Conservation (phyloP, 1,284 basidiomycete genomes). For the Ceraceosorus guamensis region DNA sequence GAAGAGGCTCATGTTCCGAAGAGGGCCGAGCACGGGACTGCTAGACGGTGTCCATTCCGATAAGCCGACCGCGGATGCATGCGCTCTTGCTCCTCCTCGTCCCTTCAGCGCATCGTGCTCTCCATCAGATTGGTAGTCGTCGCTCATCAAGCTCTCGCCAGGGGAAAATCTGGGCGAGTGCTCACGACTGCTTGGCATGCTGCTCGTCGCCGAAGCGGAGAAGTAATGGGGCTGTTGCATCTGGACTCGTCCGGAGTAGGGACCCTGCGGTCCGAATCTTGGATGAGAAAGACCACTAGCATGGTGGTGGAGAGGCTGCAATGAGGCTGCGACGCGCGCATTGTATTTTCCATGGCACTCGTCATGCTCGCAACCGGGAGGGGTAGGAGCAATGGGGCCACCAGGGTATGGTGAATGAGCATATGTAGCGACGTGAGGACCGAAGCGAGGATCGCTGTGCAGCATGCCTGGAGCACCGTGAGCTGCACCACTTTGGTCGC, state of each 20-base stretch:
- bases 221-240: slow-evolving; percentile 1
- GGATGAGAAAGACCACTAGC: background rate
- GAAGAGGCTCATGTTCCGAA: slow-evolving; percentile 44
- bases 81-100: slow-evolving; percentile 18
- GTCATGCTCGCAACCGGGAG: slow-evolving; percentile 36
- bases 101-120: slow-evolving; percentile 17
- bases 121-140: slow-evolving; percentile 35
- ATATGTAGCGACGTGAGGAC: background rate
- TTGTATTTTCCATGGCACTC: slow-evolving; percentile 42
- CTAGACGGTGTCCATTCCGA: slow-evolving; percentile 43
- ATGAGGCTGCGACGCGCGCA: slow-evolving; percentile 29
- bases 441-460: background rate
- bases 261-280: background rate
- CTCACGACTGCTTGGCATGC: slow-evolving; percentile 41
- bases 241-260: slow-evolving; percentile 9
- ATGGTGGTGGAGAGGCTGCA: slow-evolving; percentile 12
- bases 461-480: background rate
- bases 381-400: slow-evolving; percentile 12
- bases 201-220: slow-evolving; percentile 29
- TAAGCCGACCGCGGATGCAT: background rate
- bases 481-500: slow-evolving; percentile 7
- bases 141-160: slow-evolving; percentile 31
- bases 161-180: slow-evolving; percentile 41
- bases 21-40: slow-evolving; percentile 43
- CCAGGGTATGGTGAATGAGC: background rate